phyloP scores from a whole-genome alignment of 139 green algal species.

The Raphidocelis subcapitata region DNA sequence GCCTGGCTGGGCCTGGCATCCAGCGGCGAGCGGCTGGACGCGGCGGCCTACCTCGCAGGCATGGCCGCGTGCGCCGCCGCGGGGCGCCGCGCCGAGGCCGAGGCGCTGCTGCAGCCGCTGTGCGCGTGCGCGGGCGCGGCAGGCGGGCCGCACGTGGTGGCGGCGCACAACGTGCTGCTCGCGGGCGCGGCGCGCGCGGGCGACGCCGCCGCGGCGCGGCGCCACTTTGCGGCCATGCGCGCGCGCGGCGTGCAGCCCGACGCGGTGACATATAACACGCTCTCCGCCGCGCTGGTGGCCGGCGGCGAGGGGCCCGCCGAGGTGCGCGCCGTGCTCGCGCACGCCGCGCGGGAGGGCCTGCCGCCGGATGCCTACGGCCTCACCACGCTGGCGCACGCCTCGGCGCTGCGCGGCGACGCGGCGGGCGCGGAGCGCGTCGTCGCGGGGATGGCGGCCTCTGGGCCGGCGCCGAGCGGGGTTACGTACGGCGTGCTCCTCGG shows the following conservation, averaged over 20 bases:
- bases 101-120: slow-evolving; percentile 45
- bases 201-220: slow-evolving; percentile 30
- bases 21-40: slow-evolving; percentile 36
- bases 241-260: slow-evolving; percentile 27
- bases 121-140: slow-evolving; percentile 1
- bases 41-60: slow-evolving; percentile 43
- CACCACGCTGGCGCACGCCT: slow-evolving; percentile 39
- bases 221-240: slow-evolving; percentile 46
- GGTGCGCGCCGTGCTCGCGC: slow-evolving; percentile 35
- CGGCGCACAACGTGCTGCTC: slow-evolving; percentile 68
- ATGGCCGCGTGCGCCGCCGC: slow-evolving; percentile 62
- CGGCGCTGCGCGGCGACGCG: slow-evolving; percentile 13
- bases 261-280: slow-evolving; percentile 66
- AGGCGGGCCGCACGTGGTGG: slow-evolving; percentile 31
- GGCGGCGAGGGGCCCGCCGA: slow-evolving; percentile 30
- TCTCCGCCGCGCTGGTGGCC: slow-evolving; percentile 52
- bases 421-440: slow-evolving; percentile 25
- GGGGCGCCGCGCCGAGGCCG: slow-evolving; percentile 46
- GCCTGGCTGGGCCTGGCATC: slow-evolving; percentile 57
- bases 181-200: slow-evolving; percentile 35
- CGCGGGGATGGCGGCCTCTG: slow-evolving; percentile 33
- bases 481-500: slow-evolving; percentile 27
- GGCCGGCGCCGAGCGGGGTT: slow-evolving; percentile 14
- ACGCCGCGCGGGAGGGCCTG: slow-evolving; percentile 41
- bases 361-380: slow-evolving; percentile 56